A percentile compares a stretch with the other conserved stretches of the same genome.
phyloP scores from a whole-genome alignment of 352 stramenopile species.

The Phytopythium boreale region DNA sequence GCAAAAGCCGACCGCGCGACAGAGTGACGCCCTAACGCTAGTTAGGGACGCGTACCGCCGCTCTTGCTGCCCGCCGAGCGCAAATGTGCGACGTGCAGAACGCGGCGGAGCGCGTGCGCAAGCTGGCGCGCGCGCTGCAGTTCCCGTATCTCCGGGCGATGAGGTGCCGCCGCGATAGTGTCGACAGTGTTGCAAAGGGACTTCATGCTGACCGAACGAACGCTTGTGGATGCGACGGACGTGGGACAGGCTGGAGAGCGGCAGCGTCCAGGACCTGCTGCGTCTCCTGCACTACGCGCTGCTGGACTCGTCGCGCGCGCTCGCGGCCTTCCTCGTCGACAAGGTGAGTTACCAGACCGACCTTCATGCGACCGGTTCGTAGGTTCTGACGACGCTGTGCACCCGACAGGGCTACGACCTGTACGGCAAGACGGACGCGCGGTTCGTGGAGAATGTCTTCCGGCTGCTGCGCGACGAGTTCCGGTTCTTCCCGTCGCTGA shows the following conservation, averaged over 20 bases:
- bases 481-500: constrained; percentile 64
- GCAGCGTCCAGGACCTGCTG: constrained; percentile 49
- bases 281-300: constrained; percentile 66
- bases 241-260: constrained; percentile 23
- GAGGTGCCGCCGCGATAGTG: not conserved
- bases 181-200: not conserved
- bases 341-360: constrained; percentile 13
- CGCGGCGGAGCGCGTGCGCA: constrained; percentile 50
- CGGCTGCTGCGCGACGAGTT: constrained; percentile 74
- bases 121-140: constrained; percentile 46
- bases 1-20: not conserved
- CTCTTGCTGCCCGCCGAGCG: no score
- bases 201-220: not conserved
- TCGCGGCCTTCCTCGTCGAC: constrained; percentile 49
- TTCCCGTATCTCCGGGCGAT: constrained; percentile 43
- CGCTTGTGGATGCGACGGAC: not conserved
- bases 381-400: not conserved
- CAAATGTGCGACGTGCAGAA: constrained; percentile 45
- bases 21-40: no score
- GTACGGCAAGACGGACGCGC: constrained; percentile 72
- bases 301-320: constrained; percentile 69
- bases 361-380: not conserved
- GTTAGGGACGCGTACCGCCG: no score
- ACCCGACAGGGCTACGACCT: constrained; percentile 54
- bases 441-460: constrained; percentile 74